Evolutionary conservation across 352 stramenopile species (phyloP).

Genomic region (Pythium biforme): DNA sequence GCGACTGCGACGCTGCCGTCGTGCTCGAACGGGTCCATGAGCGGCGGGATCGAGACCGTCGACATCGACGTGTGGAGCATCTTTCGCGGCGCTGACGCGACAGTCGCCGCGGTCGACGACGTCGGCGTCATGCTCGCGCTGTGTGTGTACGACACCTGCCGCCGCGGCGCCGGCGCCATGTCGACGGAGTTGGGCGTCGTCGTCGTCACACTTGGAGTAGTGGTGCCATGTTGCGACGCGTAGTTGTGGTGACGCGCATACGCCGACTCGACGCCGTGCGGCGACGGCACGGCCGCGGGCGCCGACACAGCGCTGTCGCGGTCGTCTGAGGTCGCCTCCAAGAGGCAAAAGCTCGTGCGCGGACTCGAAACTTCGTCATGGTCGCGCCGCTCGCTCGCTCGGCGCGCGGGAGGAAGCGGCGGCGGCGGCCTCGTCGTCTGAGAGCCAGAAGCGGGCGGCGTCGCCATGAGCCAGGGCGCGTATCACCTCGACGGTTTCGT

Average conservation of each 20-base stretch:
- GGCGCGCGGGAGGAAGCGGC: neutral
- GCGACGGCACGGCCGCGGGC: constrained; percentile 1
- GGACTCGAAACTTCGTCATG: constrained; percentile 34
- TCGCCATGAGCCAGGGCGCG: constrained; percentile 1
- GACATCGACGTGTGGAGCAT: constrained; percentile 14
- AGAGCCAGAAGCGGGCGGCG: constrained; percentile 4
- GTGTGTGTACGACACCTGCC: constrained; percentile 7
- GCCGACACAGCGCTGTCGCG: constrained; percentile 19
- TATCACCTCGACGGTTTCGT: neutral
- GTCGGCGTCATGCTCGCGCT: constrained; percentile 3
- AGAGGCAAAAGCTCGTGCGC: constrained; percentile 60
- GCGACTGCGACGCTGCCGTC: constrained; percentile 18
- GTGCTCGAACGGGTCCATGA: constrained; percentile 15
- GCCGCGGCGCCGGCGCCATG: neutral
- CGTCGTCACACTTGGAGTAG: too few relatives aligned
- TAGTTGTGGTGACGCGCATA: neutral
- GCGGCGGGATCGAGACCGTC: constrained; percentile 17
- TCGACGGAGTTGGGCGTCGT: neutral
- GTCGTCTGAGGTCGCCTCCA: constrained; percentile 38
- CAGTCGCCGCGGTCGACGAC: constrained; percentile 5
- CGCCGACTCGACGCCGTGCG: neutral
- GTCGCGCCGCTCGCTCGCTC: constrained; percentile 7
- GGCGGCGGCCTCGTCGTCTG: neutral
- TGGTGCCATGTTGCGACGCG: too few relatives aligned
- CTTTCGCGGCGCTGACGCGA: constrained; percentile 15